A percentile compares a stretch with the other conserved stretches of the same genome.
These are phyloP conservation scores for Phalaenopsis hybrid DNA, from an alignment of 116 monocot species.

Conservation along the genomic window DNA sequence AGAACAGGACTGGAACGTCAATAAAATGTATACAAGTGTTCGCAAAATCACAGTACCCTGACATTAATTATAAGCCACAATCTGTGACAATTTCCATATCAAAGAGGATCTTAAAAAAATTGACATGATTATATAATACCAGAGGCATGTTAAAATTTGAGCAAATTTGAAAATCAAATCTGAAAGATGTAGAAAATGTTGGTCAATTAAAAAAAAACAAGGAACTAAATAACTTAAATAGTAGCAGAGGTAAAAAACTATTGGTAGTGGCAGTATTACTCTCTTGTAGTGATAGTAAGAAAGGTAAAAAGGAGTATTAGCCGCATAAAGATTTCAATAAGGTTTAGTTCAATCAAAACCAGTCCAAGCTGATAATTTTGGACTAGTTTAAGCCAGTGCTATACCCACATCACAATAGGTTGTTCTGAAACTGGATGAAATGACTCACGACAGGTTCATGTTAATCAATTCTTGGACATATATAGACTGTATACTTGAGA, in stretches of 20 bases:
- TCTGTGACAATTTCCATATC: neutral
- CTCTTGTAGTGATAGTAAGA: neutral
- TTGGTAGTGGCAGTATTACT: neutral
- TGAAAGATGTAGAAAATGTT: neutral
- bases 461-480: neutral
- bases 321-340: neutral
- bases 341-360: neutral
- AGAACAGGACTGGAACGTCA: neutral
- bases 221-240: neutral
- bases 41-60: neutral
- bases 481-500: neutral
- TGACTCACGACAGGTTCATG: neutral
- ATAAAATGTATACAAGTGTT: neutral
- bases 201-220: neutral
- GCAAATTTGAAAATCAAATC: neutral
- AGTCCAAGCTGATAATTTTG: neutral
- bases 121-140: neutral
- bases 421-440: neutral
- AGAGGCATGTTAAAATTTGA: neutral
- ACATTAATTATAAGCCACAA: neutral
- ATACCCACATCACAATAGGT: neutral
- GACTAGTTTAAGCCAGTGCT: neutral
- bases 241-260: neutral
- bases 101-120: neutral
- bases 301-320: neutral